These are phyloP conservation scores for Umbellularia californica DNA, from an alignment of 164 flowering plant species.

Conservation along the genomic window DNA sequence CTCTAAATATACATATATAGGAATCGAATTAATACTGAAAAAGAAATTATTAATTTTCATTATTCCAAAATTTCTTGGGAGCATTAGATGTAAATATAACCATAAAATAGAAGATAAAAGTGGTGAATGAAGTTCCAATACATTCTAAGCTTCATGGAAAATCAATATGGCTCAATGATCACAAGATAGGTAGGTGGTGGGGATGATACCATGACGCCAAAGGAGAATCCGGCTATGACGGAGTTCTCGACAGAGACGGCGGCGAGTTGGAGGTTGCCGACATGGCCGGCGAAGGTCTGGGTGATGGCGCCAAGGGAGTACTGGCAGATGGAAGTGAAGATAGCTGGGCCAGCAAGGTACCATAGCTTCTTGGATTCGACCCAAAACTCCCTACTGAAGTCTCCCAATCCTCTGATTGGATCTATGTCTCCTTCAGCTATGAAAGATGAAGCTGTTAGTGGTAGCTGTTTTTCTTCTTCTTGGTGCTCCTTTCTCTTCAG, in stretches of 20 bases:
- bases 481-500: neutral
- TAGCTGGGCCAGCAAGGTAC: constrained; percentile 20
- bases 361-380: constrained; percentile 30
- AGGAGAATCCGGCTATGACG: constrained; percentile 21
- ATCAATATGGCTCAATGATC: too few species aligned
- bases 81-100: too few species aligned
- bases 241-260: constrained; percentile 21
- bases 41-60: too few species aligned
- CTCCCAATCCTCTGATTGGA: neutral
- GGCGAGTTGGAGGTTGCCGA: constrained; percentile 17
- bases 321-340: constrained; percentile 18
- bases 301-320: constrained; percentile 24
- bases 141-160: too few species aligned
- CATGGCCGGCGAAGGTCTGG: constrained; percentile 19
- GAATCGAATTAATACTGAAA: too few species aligned
- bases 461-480: neutral
- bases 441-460: neutral
- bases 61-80: too few species aligned
- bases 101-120: too few species aligned
- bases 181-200: neutral
- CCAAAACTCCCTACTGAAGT: constrained; percentile 14
- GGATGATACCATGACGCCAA: constrained; percentile 17
- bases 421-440: neutral
- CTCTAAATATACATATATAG: too few species aligned
- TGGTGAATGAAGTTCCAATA: too few species aligned